Percentiles rank a stretch among this genome's conserved stretches.
These are phyloP conservation scores for Aspergillus indologenus DNA, from an alignment of 495 filamentous ascomycete species.

Conservation along the genomic window DNA sequence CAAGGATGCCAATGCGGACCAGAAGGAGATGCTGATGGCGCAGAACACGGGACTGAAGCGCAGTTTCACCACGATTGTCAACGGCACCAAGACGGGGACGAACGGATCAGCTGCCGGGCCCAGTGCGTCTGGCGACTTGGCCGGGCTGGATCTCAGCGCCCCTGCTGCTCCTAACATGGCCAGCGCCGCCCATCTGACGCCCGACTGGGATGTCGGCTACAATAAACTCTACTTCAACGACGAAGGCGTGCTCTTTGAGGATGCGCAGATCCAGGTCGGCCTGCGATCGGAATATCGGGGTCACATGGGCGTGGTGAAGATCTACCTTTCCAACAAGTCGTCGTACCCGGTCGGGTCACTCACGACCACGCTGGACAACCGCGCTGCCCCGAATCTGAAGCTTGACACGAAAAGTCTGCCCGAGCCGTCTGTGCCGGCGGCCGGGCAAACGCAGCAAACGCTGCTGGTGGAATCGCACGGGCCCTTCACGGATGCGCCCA, in stretches of 20 bases:
- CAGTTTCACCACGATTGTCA: conserved; percentile 62
- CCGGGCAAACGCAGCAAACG: conserved; percentile 84
- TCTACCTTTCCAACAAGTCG: conserved; percentile 94
- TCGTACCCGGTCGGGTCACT: conserved; percentile 79
- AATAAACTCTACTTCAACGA: conserved; percentile 72
- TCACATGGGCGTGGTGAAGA: conserved; percentile 89
- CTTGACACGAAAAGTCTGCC: conserved; percentile 84
- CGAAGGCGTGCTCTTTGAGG: conserved; percentile 92
- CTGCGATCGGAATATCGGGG: conserved; percentile 90
- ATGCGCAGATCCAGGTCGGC: conserved; percentile 89
- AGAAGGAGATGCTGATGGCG: conserved; percentile 74
- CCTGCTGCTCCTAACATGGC: conserved; percentile 74
- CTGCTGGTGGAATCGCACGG: conserved; percentile 86
- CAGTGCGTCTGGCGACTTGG: conserved; percentile 58
- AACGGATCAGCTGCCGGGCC: conserved; percentile 45
- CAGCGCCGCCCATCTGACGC: conserved; percentile 85
- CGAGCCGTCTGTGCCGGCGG: conserved; percentile 72
- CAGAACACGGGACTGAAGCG: conserved; percentile 82
- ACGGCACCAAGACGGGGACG: conserved; percentile 50
- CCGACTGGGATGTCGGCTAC: conserved; percentile 92
- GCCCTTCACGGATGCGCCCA: conserved; percentile 80
- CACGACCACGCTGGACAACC: conserved; percentile 90
- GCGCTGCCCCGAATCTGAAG: conserved; percentile 64
- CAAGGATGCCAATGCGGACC: conserved; percentile 84
- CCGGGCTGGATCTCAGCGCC: conserved; percentile 73